Evolutionary conservation across 2,329 filamentous ascomycete species (phyloP).

Genomic region (Paecilomyces variotii): DNA sequence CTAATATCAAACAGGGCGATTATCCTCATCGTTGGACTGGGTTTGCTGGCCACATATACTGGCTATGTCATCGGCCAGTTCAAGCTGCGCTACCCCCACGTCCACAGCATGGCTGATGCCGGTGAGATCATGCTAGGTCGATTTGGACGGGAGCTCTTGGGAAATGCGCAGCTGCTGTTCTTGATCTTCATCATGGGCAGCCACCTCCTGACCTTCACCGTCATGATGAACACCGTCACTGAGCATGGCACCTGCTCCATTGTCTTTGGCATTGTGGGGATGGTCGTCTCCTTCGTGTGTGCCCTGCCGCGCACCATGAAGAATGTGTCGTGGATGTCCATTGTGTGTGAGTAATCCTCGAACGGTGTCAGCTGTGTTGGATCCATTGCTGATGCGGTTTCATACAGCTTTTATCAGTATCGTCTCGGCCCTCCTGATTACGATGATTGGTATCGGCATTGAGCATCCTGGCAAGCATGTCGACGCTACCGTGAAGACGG

Average conservation of each 20-base stretch:
- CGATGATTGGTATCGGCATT: constrained; percentile 58
- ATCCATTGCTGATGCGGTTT: neutral
- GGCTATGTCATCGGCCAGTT: constrained; percentile 55
- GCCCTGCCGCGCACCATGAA: constrained; percentile 56
- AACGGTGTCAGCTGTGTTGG: neutral
- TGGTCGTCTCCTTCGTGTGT: constrained; percentile 50
- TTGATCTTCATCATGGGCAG: constrained; percentile 62
- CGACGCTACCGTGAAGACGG: constrained; percentile 32
- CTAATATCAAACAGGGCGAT: constrained; percentile 31
- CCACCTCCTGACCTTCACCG: constrained; percentile 63
- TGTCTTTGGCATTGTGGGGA: constrained; percentile 53
- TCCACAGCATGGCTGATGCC: constrained; percentile 61
- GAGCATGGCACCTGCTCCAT: constrained; percentile 56
- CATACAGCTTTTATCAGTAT: constrained; percentile 54
- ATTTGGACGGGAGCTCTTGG: constrained; percentile 55
- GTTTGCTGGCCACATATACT: constrained; percentile 51
- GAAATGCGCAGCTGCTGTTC: constrained; percentile 54
- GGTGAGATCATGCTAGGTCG: constrained; percentile 54
- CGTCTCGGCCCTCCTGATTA: constrained; percentile 54
- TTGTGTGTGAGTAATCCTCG: constrained; percentile 39
- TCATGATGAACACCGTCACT: constrained; percentile 60
- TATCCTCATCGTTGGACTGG: constrained; percentile 46
- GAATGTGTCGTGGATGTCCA: constrained; percentile 55
- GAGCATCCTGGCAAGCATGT: constrained; percentile 32
- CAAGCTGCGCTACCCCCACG: constrained; percentile 48